phyloP scores from a whole-genome alignment of 2,329 filamentous ascomycete genomes.

The Parastagonospora nodorum region DNA sequence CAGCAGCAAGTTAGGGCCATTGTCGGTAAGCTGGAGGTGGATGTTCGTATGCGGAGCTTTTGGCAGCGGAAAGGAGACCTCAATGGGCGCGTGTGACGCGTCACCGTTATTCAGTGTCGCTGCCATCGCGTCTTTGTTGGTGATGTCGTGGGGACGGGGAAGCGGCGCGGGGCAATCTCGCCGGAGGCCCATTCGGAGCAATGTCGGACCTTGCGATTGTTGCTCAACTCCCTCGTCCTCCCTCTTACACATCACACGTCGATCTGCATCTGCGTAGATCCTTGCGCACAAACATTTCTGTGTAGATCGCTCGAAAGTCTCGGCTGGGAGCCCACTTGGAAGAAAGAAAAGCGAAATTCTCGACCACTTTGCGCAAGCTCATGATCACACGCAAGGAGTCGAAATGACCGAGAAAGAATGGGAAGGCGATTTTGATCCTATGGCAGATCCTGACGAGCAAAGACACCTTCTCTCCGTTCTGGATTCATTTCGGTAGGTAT shows the following conservation, averaged over 20 bases:
- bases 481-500: constrained; percentile 82
- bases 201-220: constrained; percentile 1
- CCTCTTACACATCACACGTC: background rate
- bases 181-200: background rate
- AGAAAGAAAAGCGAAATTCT: background rate
- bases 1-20: constrained; percentile 58
- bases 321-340: too few species aligned
- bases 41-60: constrained; percentile 61
- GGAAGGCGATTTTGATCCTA: constrained; percentile 67
- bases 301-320: background rate
- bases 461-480: constrained; percentile 79
- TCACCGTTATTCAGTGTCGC: constrained; percentile 14
- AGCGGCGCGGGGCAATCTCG: constrained; percentile 5
- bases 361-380: too few species aligned
- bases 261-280: background rate
- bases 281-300: too few species aligned
- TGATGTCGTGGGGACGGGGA: background rate
- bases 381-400: background rate
- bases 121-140: constrained; percentile 20
- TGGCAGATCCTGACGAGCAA: constrained; percentile 78
- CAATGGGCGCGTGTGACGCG: constrained; percentile 49
- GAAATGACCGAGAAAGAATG: constrained; percentile 50
- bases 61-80: constrained; percentile 64
- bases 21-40: constrained; percentile 62
- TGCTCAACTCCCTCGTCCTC: background rate